Conservation (phyloP, 2,329 filamentous ascomycete genomes). For the Phoma herbarum region DNA sequence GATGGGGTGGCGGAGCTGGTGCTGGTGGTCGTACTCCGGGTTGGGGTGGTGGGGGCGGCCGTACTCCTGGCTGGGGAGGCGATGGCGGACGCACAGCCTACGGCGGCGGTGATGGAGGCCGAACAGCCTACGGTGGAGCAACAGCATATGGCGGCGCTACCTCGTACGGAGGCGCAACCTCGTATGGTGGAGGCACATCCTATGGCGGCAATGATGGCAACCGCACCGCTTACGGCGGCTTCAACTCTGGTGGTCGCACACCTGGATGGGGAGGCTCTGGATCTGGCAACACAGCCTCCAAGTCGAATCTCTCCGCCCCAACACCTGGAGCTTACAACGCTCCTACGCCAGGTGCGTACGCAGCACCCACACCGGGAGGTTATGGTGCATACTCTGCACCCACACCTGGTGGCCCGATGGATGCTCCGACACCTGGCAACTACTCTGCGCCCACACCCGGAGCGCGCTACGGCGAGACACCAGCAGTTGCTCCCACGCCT, state of each 20-base stretch:
- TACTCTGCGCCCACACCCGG: conserved; percentile 53
- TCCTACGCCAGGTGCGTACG: conserved; percentile 50
- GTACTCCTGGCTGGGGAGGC: conserved; percentile 59
- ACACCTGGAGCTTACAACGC: conserved; percentile 48
- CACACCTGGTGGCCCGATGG: conserved; percentile 50
- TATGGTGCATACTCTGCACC: conserved; percentile 50
- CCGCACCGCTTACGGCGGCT: conserved; percentile 61
- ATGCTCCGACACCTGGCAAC: conserved; percentile 51
- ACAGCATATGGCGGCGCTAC: conserved; percentile 66
- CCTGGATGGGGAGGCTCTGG: conserved; percentile 65
- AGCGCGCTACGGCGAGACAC: conserved; percentile 51
- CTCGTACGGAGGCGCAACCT: conserved; percentile 75
- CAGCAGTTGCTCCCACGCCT: conserved; percentile 65
- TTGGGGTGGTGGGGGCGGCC: conserved; percentile 55
- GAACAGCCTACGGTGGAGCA: conserved; percentile 53
- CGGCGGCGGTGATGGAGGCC: conserved; percentile 48
- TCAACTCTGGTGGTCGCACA: conserved; percentile 60
- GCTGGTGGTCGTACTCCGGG: conserved; percentile 55
- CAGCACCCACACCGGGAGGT: conserved; percentile 46
- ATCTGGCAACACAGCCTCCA: conserved; percentile 33
- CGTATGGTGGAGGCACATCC: conserved; percentile 68
- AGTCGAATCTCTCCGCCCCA: conserved; percentile 43
- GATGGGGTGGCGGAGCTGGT: conserved; percentile 63
- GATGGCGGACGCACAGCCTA: conserved; percentile 50
- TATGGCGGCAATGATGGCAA: conserved; percentile 50